Evolutionary conservation across 2,329 filamentous ascomycete species (phyloP).

Genomic region (Didymellaceae sp.): DNA sequence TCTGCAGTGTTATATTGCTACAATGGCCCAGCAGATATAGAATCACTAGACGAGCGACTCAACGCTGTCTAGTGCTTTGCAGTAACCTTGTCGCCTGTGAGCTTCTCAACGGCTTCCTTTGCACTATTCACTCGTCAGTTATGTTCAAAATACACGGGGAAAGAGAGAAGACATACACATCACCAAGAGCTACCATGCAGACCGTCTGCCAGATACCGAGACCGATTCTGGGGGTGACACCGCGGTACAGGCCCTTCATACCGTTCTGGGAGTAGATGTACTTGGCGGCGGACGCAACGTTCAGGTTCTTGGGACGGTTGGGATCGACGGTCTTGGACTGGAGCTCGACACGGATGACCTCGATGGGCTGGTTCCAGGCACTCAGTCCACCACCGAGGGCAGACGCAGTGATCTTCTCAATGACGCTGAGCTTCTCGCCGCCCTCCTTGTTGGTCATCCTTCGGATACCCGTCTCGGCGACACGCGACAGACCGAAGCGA

Average conservation of each 20-base stretch:
- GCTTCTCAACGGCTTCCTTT: constrained; percentile 69
- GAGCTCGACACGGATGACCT: constrained; percentile 99
- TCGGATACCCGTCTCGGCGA: constrained; percentile 90
- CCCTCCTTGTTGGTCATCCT: constrained; percentile 78
- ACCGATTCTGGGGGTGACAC: constrained; percentile 91
- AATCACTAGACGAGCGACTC: constrained; percentile 12
- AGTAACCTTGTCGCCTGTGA: constrained; percentile 68
- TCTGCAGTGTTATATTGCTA: not conserved
- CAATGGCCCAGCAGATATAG: not conserved
- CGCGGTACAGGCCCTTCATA: constrained; percentile 90
- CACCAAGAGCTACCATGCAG: constrained; percentile 98
- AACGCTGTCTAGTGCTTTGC: constrained; percentile 65
- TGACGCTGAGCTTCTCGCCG: constrained; percentile 74
- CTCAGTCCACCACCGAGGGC: constrained; percentile 90
- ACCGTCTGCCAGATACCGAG: constrained; percentile 99
- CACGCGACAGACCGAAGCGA: constrained; percentile 89
- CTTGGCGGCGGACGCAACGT: constrained; percentile 77
- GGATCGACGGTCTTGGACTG: constrained; percentile 98
- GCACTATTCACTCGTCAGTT: constrained; percentile 56
- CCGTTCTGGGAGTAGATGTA: constrained; percentile 95
- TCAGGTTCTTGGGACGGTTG: constrained; percentile 99
- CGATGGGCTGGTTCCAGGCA: constrained; percentile 99
- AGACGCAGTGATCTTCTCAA: constrained; percentile 89
- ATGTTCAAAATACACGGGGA: not conserved
- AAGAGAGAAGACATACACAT: constrained; percentile 73